Base-by-base conservation (phyloP, 2,329 filamentous ascomycete species). In the Trichoderma semiorbis region DNA sequence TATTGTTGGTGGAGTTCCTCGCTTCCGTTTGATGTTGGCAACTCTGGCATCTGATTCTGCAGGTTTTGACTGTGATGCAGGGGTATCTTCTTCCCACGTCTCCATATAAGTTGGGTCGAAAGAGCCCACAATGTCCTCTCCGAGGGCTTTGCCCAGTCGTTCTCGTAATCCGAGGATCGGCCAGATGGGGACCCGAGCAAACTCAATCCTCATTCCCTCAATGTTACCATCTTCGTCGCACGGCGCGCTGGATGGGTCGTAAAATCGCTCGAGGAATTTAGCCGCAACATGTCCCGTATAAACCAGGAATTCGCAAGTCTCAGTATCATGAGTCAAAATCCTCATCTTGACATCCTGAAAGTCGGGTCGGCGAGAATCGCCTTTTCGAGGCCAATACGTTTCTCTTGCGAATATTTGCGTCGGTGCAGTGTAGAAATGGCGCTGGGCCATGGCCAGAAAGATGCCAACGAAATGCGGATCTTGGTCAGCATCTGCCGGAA, bases 381-480 rank as follows among this genome's bases (percentile, higher is more conserved):
- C 72, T 32, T 73, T 71, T 6, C 68, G 73, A 4, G 72, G 78
- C 69, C 78, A 78, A 28, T 76, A 77, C 3, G 78, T 78, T 14
- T 78, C 77, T 67, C 75, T 76, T 30, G 75, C 74, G 11, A 72
- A 72, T 1, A 74, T 74, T 16, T 73, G 57, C 21, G 72, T 36
- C 18, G 77, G 78, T 21, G 55, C 39, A 11, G 73, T 74, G 75
- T 89, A 89, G 71, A 87, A 87, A 61, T 86, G 83, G 10, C 83
- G 81, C 75, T 90, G 88, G 8, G 88, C 88, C 85, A 90, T 87
- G 61, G 85, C 85, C 14, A 90, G 75, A 71, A 89, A 85, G 57
- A 85, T 82, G 24, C 83, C 86, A 6, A 87, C 80, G 43, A 89
- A 81, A 71, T 87, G 85, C 0, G 85, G 80, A 75, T 90, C 88